phyloP scores from a whole-genome alignment of 2,329 filamentous ascomycete genomes.

The Calonectria leucothoes region DNA sequence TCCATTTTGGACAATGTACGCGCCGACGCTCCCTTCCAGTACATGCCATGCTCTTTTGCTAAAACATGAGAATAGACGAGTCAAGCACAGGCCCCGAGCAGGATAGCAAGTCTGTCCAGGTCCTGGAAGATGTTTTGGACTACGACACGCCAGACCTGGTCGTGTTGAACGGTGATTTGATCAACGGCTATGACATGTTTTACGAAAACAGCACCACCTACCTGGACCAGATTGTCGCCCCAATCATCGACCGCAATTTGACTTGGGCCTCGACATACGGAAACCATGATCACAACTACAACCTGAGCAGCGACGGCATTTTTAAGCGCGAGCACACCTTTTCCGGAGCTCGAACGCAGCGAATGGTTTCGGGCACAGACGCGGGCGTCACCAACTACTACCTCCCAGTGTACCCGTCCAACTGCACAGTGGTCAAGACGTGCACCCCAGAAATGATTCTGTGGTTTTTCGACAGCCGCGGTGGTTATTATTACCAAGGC shows the following conservation, averaged over 20 bases:
- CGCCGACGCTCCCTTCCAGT: neutral
- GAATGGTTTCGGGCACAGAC: slow-evolving; percentile 31
- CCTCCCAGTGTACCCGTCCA: slow-evolving; percentile 51
- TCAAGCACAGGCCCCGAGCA: slow-evolving; percentile 47
- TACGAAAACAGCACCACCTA: slow-evolving; percentile 63
- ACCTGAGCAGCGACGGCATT: slow-evolving; percentile 44
- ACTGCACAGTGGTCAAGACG: slow-evolving; percentile 36
- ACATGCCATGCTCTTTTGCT: neutral
- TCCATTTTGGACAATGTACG: slow-evolving; percentile 38
- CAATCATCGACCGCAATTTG: slow-evolving; percentile 63
- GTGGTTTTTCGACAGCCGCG: slow-evolving; percentile 78
- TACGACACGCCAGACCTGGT: slow-evolving; percentile 62
- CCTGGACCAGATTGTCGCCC: slow-evolving; percentile 66
- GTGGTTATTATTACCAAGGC: slow-evolving; percentile 62
- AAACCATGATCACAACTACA: slow-evolving; percentile 73
- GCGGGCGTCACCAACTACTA: slow-evolving; percentile 57
- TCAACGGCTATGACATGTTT: slow-evolving; percentile 72
- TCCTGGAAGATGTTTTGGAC: slow-evolving; percentile 50
- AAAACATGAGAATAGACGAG: slow-evolving; percentile 6
- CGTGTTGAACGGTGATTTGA: slow-evolving; percentile 76
- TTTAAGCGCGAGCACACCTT: slow-evolving; percentile 39
- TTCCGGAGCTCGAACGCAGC: slow-evolving; percentile 34
- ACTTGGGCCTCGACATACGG: slow-evolving; percentile 76
- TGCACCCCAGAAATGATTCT: slow-evolving; percentile 60
- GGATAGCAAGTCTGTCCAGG: slow-evolving; percentile 49